Conservation (phyloP, 148 eudicot species). For the Dysphania ambrosioides region DNA sequence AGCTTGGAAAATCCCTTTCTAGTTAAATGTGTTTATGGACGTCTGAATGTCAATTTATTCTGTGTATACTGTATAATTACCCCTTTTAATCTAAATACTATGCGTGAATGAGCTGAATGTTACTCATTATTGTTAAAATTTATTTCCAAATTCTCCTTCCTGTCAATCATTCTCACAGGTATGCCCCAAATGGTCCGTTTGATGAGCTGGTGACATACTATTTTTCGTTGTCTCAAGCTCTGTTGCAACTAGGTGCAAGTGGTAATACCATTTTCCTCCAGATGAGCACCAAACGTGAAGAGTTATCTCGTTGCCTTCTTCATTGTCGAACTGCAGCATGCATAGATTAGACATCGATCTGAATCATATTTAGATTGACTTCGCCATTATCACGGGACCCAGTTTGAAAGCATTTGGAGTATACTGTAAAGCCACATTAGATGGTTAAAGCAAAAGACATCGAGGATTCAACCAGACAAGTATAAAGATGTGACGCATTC, state of each 20-base stretch:
- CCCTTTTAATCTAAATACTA: conserved; percentile 9
- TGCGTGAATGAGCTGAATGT: not conserved
- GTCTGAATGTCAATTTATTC: not conserved
- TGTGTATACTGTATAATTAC: conserved; percentile 6
- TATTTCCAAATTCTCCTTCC: not conserved
- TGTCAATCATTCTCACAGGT: conserved; percentile 5
- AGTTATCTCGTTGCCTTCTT: conserved; percentile 16
- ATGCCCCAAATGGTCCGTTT: conserved; percentile 14
- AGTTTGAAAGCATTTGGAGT: not conserved
- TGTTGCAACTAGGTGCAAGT: conserved; percentile 13
- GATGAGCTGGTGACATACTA: conserved; percentile 6
- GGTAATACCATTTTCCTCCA: conserved; percentile 2
- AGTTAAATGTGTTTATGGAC: not conserved
- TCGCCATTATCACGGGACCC: conserved; percentile 6
- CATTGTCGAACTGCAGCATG: conserved; percentile 25
- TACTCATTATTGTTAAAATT: not conserved
- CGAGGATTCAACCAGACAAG: conserved; percentile 12
- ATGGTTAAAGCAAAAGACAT: conserved; percentile 14
- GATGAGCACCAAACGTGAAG: conserved; percentile 14
- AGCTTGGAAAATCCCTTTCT: not conserved
- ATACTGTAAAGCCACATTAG: conserved; percentile 8
- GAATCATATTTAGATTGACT: conserved; percentile 19
- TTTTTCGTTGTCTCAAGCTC: conserved; percentile 13
- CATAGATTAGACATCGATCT: conserved; percentile 21
- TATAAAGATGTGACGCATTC: conserved; percentile 22